These are phyloP conservation scores for Leucocoprinus birnbaumii DNA, from an alignment of 768 basidiomycete genomes.

Conservation along the genomic window DNA sequence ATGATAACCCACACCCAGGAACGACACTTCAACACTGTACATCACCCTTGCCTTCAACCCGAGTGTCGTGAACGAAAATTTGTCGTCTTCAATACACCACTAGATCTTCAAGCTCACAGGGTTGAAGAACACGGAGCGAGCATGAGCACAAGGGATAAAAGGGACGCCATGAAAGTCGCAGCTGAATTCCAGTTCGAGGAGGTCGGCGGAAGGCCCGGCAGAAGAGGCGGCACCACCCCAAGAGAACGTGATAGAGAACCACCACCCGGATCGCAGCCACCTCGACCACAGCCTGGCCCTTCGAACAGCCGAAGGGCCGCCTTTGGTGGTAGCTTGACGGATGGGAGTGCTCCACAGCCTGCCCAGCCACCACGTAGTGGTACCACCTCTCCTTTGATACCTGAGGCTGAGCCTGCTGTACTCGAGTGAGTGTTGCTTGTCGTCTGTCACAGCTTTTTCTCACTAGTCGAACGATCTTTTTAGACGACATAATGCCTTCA, in stretches of 20 bases:
- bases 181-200: conserved; percentile 69
- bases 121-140: conserved; percentile 79
- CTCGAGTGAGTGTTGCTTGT: conserved; percentile 43
- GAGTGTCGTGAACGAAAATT: conserved; percentile 86
- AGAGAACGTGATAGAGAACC: conserved; percentile 51
- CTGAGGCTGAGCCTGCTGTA: conserved; percentile 47
- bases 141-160: conserved; percentile 68
- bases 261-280: conserved; percentile 31
- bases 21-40: conserved; percentile 69
- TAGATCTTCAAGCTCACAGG: conserved; percentile 92
- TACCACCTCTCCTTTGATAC: conserved; percentile 34
- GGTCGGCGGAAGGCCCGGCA: conserved; percentile 28
- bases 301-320: conserved; percentile 54
- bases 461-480: background rate
- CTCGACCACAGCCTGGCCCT: conserved; percentile 19
- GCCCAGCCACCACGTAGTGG: conserved; percentile 26
- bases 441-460: background rate
- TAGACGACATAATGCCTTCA: conserved; percentile 68
- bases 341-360: conserved; percentile 16
- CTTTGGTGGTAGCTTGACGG: conserved; percentile 61
- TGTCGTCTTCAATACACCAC: conserved; percentile 83
- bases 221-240: conserved; percentile 37
- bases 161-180: conserved; percentile 64
- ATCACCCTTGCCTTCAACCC: conserved; percentile 74
- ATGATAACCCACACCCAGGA: conserved; percentile 41